These are phyloP conservation scores for Phoma sp. DNA, from an alignment of 2,329 filamentous ascomycete species.

Conservation along the genomic window DNA sequence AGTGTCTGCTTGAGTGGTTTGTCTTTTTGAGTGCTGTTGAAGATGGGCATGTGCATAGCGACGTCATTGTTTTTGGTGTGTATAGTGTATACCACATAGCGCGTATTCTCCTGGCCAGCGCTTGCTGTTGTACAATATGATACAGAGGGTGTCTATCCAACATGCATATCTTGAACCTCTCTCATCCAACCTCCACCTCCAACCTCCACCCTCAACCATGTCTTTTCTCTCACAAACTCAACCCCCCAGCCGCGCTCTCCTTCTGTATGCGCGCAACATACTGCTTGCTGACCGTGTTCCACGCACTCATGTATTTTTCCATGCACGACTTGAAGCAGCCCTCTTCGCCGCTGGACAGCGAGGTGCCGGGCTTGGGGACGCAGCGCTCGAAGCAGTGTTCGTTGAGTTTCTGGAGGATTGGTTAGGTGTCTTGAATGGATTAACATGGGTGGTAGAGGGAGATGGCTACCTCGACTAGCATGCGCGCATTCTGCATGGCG, in stretches of 20 bases:
- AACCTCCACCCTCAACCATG: not conserved
- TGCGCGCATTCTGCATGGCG: slow-evolving; percentile 58
- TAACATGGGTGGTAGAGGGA: too few relatives aligned
- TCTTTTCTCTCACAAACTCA: slow-evolving; percentile 8
- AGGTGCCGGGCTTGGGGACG: slow-evolving; percentile 59
- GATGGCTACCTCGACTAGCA: slow-evolving; percentile 55
- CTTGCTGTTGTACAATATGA: slow-evolving; percentile 31
- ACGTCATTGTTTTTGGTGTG: not conserved
- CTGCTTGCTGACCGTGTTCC: slow-evolving; percentile 59
- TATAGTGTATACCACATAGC: slow-evolving; percentile 12
- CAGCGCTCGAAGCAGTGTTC: slow-evolving; percentile 64
- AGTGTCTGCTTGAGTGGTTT: too few relatives aligned
- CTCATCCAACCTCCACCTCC: not conserved
- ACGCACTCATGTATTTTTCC: slow-evolving; percentile 63
- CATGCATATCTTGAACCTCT: too few relatives aligned
- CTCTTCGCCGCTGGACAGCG: slow-evolving; percentile 57
- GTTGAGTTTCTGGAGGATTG: slow-evolving; percentile 57
- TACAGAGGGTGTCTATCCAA: slow-evolving; percentile 17
- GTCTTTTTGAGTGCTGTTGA: not conserved
- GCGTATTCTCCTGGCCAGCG: slow-evolving; percentile 6
- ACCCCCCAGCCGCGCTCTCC: slow-evolving; percentile 26
- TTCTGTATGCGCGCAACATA: slow-evolving; percentile 59
- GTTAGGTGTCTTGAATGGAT: not conserved
- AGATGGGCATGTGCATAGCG: slow-evolving; percentile 19
- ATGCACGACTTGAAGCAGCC: slow-evolving; percentile 60